Evolutionary conservation across 108 stramenopile genomes (phyloP).

Genomic region (Licmophora abbreviata): DNA sequence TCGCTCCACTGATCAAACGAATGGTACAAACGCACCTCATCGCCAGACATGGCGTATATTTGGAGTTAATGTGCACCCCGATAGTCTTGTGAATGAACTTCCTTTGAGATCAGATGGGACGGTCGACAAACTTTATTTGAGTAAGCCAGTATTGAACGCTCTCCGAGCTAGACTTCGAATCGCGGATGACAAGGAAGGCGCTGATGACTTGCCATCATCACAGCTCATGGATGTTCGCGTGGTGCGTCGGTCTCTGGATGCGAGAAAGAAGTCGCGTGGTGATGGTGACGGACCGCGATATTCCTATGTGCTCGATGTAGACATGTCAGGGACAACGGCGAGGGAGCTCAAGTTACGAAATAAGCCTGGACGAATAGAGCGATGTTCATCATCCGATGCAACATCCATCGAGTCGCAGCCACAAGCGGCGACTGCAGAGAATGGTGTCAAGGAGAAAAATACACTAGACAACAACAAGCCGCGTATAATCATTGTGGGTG

Average conservation of each 20-base stretch:
- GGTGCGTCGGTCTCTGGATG: constrained; percentile 74
- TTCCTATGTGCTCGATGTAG: constrained; percentile 63
- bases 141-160: constrained; percentile 27
- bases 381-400: too few species aligned
- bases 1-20: too few species aligned
- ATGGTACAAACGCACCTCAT: too few species aligned
- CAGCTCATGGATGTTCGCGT: constrained; percentile 40
- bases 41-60: constrained; percentile 66
- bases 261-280: constrained; percentile 38
- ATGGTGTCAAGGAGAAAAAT: neutral
- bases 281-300: constrained; percentile 42
- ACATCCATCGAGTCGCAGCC: too few species aligned
- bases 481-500: constrained; percentile 63
- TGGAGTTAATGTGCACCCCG: constrained; percentile 63
- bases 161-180: constrained; percentile 27
- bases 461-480: neutral
- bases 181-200: neutral
- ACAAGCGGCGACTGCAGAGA: constrained; percentile 1
- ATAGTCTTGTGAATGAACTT: constrained; percentile 27
- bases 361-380: constrained; percentile 42
- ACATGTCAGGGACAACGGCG: constrained; percentile 16
- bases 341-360: constrained; percentile 16
- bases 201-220: constrained; percentile 15
- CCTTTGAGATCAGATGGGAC: neutral
- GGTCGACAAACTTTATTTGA: constrained; percentile 24